Percentiles rank a stretch among this genome's conserved stretches.
Evolutionary conservation across 345 rosid genomes (phyloP).

Genomic region (Linum lewisii): DNA sequence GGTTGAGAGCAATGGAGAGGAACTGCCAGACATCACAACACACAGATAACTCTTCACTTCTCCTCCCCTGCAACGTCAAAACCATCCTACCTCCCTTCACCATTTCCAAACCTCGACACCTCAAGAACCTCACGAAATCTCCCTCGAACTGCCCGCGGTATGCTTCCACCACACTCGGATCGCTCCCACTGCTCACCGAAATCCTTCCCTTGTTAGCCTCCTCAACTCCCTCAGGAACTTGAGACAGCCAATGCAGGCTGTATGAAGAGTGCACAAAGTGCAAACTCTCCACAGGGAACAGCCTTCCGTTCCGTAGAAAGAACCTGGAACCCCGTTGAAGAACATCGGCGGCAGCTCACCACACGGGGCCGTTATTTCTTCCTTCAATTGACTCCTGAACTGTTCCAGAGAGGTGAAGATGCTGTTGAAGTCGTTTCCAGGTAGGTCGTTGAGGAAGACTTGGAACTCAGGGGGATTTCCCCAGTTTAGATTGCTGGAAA

Average conservation of each 20-base stretch:
- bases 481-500: background rate
- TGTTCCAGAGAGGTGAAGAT: background rate
- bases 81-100: background rate
- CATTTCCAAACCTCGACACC: background rate
- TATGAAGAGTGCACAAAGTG: background rate
- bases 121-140: background rate
- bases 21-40: background rate
- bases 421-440: background rate
- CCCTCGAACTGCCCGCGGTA: background rate
- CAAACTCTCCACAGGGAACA: background rate
- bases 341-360: background rate
- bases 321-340: background rate
- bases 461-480: background rate
- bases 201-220: background rate
- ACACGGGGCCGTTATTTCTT: too few species aligned
- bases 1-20: background rate
- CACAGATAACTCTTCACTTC: background rate
- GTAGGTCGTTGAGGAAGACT: background rate
- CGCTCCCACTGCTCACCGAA: background rate
- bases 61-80: background rate
- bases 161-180: background rate
- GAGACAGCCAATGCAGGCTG: background rate
- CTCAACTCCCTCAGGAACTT: background rate
- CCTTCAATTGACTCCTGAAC: background rate
- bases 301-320: background rate